A percentile compares a stretch with the other conserved stretches of the same genome.
These are phyloP conservation scores for Metahyphopichia silvanorum DNA, from an alignment of 805 yeast species.

Conservation along the genomic window DNA sequence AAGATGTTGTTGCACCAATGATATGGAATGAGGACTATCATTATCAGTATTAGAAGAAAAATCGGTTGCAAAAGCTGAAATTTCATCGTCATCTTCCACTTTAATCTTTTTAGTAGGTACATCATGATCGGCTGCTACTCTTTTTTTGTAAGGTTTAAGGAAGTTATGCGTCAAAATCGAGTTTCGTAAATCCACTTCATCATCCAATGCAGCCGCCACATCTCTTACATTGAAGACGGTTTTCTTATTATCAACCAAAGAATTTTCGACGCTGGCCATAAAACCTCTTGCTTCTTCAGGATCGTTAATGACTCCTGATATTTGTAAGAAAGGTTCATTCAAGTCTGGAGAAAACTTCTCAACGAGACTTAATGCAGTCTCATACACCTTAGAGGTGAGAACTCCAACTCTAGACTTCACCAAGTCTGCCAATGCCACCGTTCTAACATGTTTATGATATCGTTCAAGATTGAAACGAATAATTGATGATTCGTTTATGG, in stretches of 20 bases:
- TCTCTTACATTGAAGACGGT: constrained; percentile 36
- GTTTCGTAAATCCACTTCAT: constrained; percentile 40
- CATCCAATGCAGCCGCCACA: constrained; percentile 33
- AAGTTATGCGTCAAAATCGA: constrained; percentile 43
- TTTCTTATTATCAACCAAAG: constrained; percentile 29
- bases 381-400: constrained; percentile 62
- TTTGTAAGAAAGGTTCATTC: constrained; percentile 37
- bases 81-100: constrained; percentile 13
- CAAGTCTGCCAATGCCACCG: constrained; percentile 57
- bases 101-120: constrained; percentile 19
- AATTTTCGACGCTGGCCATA: constrained; percentile 26
- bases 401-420: constrained; percentile 69
- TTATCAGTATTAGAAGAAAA: constrained; percentile 15
- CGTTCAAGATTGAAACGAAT: constrained; percentile 63
- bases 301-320: constrained; percentile 50
- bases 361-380: constrained; percentile 49
- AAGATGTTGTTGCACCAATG: constrained; percentile 60
- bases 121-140: constrained; percentile 13
- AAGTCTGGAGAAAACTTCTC: constrained; percentile 54
- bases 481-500: constrained; percentile 44
- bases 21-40: constrained; percentile 22
- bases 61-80: constrained; percentile 1
- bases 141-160: constrained; percentile 29
- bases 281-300: constrained; percentile 36
- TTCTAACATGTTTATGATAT: constrained; percentile 64